These are phyloP conservation scores for Penicillium sp. DNA, from an alignment of 2,329 filamentous ascomycete species.

Conservation along the genomic window DNA sequence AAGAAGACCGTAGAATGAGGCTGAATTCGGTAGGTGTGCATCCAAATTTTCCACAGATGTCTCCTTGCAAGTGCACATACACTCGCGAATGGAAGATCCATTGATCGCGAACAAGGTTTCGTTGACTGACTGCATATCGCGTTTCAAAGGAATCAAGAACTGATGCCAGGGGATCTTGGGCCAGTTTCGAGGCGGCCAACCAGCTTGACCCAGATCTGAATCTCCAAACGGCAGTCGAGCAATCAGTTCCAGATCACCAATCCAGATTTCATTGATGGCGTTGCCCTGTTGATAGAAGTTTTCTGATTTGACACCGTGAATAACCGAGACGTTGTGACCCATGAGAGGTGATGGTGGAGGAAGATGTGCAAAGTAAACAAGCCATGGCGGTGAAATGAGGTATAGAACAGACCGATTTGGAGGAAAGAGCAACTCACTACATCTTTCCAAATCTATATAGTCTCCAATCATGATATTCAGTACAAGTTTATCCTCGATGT, in stretches of 20 bases:
- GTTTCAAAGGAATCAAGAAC: slow-evolving; percentile 35
- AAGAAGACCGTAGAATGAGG: no score
- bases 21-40: no score
- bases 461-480: no score
- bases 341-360: slow-evolving; percentile 15
- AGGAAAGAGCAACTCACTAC: no score
- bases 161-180: slow-evolving; percentile 40
- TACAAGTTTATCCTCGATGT: no score
- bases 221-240: slow-evolving; percentile 38
- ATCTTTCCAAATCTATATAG: no score
- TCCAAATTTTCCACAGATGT: no score
- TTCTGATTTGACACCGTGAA: slow-evolving; percentile 32
- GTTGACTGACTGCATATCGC: slow-evolving; percentile 3
- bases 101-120: neutral
- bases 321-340: slow-evolving; percentile 33
- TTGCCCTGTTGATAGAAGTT: slow-evolving; percentile 35
- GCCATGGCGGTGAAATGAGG: no score
- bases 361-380: no score
- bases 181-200: slow-evolving; percentile 29
- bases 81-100: neutral
- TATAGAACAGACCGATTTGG: no score
- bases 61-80: no score
- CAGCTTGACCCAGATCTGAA: slow-evolving; percentile 35
- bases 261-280: slow-evolving; percentile 37
- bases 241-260: slow-evolving; percentile 34